These are phyloP conservation scores for Bipolaris oryzae DNA, from an alignment of 2,329 filamentous ascomycete genomes.

Conservation along the genomic window DNA sequence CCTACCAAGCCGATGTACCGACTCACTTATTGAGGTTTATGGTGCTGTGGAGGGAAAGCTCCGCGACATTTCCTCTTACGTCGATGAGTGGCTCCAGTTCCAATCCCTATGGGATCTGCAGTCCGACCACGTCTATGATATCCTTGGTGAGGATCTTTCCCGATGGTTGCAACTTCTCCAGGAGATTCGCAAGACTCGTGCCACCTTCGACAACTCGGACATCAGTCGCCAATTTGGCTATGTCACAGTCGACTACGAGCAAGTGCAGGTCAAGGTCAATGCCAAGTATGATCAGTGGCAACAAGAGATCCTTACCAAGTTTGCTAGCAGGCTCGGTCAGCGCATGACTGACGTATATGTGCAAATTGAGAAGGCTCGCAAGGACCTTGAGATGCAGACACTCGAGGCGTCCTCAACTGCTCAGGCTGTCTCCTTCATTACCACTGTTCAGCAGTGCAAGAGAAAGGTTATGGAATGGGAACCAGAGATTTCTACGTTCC, in stretches of 20 bases:
- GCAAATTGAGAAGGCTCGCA: slow-evolving; percentile 87
- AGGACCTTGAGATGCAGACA: slow-evolving; percentile 88
- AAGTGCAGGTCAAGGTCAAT: slow-evolving; percentile 98
- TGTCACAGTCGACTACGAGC: slow-evolving; percentile 95
- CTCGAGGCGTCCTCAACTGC: slow-evolving; percentile 94
- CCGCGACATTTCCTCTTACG: slow-evolving; percentile 78
- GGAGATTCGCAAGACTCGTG: slow-evolving; percentile 92
- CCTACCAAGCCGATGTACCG: slow-evolving; percentile 81
- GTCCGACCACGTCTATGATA: slow-evolving; percentile 91
- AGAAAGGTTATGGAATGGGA: slow-evolving; percentile 93
- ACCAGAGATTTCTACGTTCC: slow-evolving; percentile 93
- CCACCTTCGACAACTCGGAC: slow-evolving; percentile 97
- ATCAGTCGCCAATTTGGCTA: slow-evolving; percentile 92
- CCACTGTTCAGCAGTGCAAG: slow-evolving; percentile 94
- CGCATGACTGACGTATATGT: slow-evolving; percentile 92
- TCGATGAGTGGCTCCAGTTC: slow-evolving; percentile 98
- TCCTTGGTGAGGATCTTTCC: slow-evolving; percentile 86
- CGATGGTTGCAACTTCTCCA: slow-evolving; percentile 96
- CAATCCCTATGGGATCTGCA: slow-evolving; percentile 98
- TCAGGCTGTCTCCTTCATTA: slow-evolving; percentile 97
- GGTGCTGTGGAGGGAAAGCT: slow-evolving; percentile 82
- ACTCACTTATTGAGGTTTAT: slow-evolving; percentile 80
- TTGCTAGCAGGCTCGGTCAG: slow-evolving; percentile 83
- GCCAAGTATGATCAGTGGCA: slow-evolving; percentile 99
- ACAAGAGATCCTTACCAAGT: slow-evolving; percentile 93